phyloP scores from a whole-genome alignment of 768 basidiomycete genomes.

The Omphalotus guepiniiformis region DNA sequence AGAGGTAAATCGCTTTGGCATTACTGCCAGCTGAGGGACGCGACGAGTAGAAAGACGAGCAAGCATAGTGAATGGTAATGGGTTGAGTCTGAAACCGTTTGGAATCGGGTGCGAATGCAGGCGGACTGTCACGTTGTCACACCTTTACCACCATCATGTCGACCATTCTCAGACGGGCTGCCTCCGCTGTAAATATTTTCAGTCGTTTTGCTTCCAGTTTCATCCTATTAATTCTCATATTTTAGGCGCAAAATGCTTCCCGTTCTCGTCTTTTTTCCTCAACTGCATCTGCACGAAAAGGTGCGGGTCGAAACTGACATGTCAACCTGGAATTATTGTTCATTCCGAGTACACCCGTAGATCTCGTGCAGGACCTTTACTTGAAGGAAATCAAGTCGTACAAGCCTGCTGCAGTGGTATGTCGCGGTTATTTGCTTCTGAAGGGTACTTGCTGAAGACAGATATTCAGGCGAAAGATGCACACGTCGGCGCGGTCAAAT shows the following conservation, averaged over 20 bases:
- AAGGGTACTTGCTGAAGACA: background rate
- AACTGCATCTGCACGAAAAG: conserved; percentile 58
- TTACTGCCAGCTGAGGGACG: conserved; percentile 31
- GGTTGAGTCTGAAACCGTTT: conserved; percentile 21
- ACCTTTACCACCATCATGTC: conserved; percentile 60
- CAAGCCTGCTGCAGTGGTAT: conserved; percentile 70
- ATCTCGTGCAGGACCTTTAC: conserved; percentile 92
- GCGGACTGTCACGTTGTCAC: conserved; percentile 23
- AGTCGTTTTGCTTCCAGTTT: background rate
- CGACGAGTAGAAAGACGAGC: conserved; percentile 36
- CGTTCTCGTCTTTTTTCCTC: conserved; percentile 57
- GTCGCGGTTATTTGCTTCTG: conserved; percentile 25
- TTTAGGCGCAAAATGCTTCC: conserved; percentile 49
- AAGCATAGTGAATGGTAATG: conserved; percentile 17
- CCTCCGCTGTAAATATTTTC: conserved; percentile 37
- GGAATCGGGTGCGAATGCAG: conserved; percentile 10
- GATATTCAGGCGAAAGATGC: conserved; percentile 76
- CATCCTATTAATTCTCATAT: conserved; percentile 6
- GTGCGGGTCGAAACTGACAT: conserved; percentile 32
- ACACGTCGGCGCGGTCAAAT: conserved; percentile 82
- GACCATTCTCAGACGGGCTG: conserved; percentile 59
- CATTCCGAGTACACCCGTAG: conserved; percentile 52
- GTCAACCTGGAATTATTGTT: background rate
- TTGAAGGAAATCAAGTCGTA: conserved; percentile 85
- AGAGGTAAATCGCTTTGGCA: conserved; percentile 35